Base-by-base conservation (phyloP, 148 eudicot genomes). In the Diospyros kaki region DNA sequence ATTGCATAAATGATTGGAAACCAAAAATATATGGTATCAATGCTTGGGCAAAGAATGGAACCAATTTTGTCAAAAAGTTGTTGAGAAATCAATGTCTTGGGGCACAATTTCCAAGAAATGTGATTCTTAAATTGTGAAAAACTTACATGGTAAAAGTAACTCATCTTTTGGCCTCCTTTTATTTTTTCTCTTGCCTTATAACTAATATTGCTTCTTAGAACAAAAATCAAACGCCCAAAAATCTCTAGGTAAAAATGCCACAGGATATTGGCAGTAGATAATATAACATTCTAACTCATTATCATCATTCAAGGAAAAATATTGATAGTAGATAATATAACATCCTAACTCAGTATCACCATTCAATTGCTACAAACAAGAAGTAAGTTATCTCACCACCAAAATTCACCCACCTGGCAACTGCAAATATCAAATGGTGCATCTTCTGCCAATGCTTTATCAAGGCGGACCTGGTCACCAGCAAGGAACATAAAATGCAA, bases 371-470 rank as follows among this genome's bases (percentile, higher is more conserved):
- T 28, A 28, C 28, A 28, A 28, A 28, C 28, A 28, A 0, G 28
- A 28, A 28, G 28, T 53, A 12, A 51, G 43, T 8, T 13, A 42
- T 1, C 17, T 54, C 61, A 74, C 52, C 18, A n/a, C 15, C 54
- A 18, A 53, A 13, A 48, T 28, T 42, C 65, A 79, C 83, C 73
- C 39, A 93, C 99, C 96, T 95, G 99, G 82, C 99, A 95, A 83
- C 99, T 95, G 78, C 93, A 88, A 51, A 95, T 66, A 82, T 95
- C 99, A 81, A 95, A 95, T 28, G 99, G 98, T 15, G 89, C 97
- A 83, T 95, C 99, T 65, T 93, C 94, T 65, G 85, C 91, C 83
- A 95, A 83, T 64, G 74, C 94, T 72, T 80, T 85, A 82, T 93
- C 99, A 67, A 95, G 72, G 51, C 81, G 89, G 72, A 91, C 90